Evolutionary conservation across 1,139 yeast species (phyloP), one percentile per base, ranked within the genome.

Genomic region (Hansenula sp.): DNA sequence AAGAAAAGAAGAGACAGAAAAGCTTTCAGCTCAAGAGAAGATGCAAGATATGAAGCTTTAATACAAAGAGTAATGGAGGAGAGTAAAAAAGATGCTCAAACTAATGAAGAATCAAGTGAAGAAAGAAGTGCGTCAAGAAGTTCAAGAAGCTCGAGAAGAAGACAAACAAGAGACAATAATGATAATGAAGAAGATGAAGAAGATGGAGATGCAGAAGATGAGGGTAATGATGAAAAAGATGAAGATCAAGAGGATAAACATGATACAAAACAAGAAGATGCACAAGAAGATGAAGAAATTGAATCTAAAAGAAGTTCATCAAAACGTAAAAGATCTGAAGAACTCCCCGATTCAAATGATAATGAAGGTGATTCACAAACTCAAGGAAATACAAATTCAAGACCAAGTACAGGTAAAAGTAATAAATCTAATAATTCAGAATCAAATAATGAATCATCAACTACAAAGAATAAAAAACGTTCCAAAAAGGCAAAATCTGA

Each of bases 11-110:
- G 42, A 20, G 57, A 51, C 20, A 47, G 68, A 35, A 64, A 65
- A 2, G 63, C 68, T 2, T 54, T 53, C 22, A 51, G 57, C 33
- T 63, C 67, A 3, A 57, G 65, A 43, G 69, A 65, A 44, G 71
- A 64, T 37, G 60, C 63, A 21, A 64, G 65, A 33, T 63, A 64
- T 34, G 67, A 62, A 45, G 60, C 61, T 17, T 53, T 65, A 57
- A 47, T 63, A 16, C 64, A 65, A 41, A 55, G 62, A 39, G 71
- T 62, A 1, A 53, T 64, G 39, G 61, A 62, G 38, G 68, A 64
- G 45, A 60, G 66, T 38, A 55, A 59, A 45, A 55, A 54, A 36
- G 59, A 60, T 31, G 59, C 62, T 8, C 17, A 18, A n/a, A n/a
- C 29, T 6, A 41, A 29, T 27, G 11, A 31, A 6, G 52, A 64